Base-by-base conservation (phyloP, 164 flowering plant genomes). In the Kingdonia uniflora region DNA sequence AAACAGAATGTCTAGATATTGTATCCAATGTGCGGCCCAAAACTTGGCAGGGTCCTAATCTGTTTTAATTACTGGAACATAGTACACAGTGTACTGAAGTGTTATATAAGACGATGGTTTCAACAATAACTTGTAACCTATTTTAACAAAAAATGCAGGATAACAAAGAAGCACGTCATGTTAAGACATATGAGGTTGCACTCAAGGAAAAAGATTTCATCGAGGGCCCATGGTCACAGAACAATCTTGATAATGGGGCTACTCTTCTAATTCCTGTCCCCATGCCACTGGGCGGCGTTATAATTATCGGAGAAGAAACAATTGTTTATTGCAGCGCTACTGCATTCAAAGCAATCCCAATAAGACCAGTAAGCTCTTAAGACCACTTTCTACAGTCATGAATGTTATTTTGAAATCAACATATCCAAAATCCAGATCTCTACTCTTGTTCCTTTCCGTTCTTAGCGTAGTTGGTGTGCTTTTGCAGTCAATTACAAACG, bases 151-250 rank as follows among this genome's bases (percentile, higher is more conserved):
- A 52, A 33, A 59, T 67, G 56, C 76, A 94, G 99, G 99, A 94
- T 71, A 94, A 89, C 64, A 94, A 88, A 68, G 96, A 84, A 70
- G 96, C 92, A 40, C 85, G 97, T 12, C 99, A 94, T 74, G 80
- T 85, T 39, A 94, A 92, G 68, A 92, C 99, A 24, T 92, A 92
- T 59, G 99, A 88, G 69, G 95, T 92, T 58, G 71, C 80, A 42
- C 63, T 89, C 41, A 94, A 94, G 78, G 99, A 89, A 57, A 86
- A 94, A 66, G 99, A 94, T 67, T 86, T 94, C 66, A 74, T 74
- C 50, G 99, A 94, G 71, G 99, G 99, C 10, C 97, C 95, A 43
- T 89, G 94, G 97, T 72, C 97, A 12, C 99, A 89, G 60, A 84
- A 74, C 67, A 92, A 92, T 76, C 95, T 92, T 65, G 99, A 92